Percentiles rank a stretch among this genome's conserved stretches.
phyloP scores from a whole-genome alignment of 2,329 filamentous ascomycete species.

The Periconia macrospinosa region DNA sequence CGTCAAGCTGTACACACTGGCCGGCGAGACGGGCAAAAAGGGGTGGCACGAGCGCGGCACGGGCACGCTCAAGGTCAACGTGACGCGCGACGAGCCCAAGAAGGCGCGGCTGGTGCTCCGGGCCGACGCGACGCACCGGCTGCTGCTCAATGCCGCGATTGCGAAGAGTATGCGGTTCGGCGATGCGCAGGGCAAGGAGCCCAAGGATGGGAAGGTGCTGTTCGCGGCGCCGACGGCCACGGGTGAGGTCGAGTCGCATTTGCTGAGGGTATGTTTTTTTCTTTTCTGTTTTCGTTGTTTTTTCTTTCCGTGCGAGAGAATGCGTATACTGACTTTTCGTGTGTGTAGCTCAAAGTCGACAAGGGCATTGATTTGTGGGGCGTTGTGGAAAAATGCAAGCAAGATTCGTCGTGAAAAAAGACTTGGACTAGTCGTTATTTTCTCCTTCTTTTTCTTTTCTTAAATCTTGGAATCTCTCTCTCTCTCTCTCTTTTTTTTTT shows the following conservation, averaged over 20 bases:
- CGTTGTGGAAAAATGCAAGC: slow-evolving; percentile 1
- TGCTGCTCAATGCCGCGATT: slow-evolving; percentile 83
- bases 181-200: slow-evolving; percentile 62
- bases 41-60: slow-evolving; percentile 90
- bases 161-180: slow-evolving; percentile 79
- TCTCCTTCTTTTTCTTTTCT: too few relatives aligned
- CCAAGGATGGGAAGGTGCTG: slow-evolving; percentile 69
- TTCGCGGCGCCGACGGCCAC: slow-evolving; percentile 60
- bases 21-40: slow-evolving; percentile 54
- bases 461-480: too few relatives aligned
- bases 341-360: slow-evolving; percentile 10
- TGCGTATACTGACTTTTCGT: slow-evolving; percentile 3
- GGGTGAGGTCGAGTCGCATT: slow-evolving; percentile 55
- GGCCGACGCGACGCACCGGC: slow-evolving; percentile 82
- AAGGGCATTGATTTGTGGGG: slow-evolving; percentile 11
- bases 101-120: slow-evolving; percentile 81
- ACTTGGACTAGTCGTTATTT: too few relatives aligned
- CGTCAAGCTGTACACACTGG: slow-evolving; percentile 82
- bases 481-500: too few relatives aligned
- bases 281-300: neutral
- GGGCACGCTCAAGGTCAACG: slow-evolving; percentile 82
- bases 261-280: slow-evolving; percentile 56
- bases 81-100: slow-evolving; percentile 38
- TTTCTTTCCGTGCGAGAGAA: too few relatives aligned
- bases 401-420: neutral